A percentile compares a stretch with the other conserved stretches of the same genome.
phyloP scores from a whole-genome alignment of 2,329 filamentous ascomycete species.

The Davidsoniella australis region DNA sequence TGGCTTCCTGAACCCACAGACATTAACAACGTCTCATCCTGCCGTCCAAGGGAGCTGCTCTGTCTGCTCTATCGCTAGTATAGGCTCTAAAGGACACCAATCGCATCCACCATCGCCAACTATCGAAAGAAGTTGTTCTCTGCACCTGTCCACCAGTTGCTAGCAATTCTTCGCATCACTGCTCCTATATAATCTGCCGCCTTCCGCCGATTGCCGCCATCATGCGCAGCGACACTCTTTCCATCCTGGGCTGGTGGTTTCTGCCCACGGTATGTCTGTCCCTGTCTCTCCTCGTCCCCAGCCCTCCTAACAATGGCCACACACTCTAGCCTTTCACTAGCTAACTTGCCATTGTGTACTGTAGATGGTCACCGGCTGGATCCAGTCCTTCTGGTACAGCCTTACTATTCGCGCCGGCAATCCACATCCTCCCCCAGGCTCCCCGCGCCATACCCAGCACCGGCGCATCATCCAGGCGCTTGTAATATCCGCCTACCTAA shows the following conservation, averaged over 20 bases:
- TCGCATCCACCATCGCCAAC: too few relatives aligned
- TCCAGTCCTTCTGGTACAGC: slow-evolving; percentile 71
- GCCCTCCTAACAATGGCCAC: background rate
- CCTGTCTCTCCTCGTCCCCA: slow-evolving; percentile 4
- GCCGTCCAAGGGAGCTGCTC: too few relatives aligned
- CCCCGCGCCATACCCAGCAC: slow-evolving; percentile 53
- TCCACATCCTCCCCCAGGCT: slow-evolving; percentile 54
- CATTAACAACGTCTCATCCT: too few relatives aligned
- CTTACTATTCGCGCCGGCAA: slow-evolving; percentile 80
- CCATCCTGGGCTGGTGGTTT: slow-evolving; percentile 32
- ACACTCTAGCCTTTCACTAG: slow-evolving; percentile 1
- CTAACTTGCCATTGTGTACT: slow-evolving; percentile 11
- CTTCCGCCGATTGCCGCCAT: slow-evolving; percentile 1
- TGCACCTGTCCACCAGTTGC: too few relatives aligned
- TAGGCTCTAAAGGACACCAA: too few relatives aligned
- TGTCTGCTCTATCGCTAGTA: too few relatives aligned
- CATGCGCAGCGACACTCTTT: slow-evolving; percentile 27
- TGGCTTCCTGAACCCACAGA: too few relatives aligned
- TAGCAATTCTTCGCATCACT: too few relatives aligned
- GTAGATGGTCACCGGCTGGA: slow-evolving; percentile 59
- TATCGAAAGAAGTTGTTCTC: too few relatives aligned
- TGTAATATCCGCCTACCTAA: slow-evolving; percentile 68
- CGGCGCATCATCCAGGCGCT: slow-evolving; percentile 68
- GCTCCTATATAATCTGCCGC: too few relatives aligned
- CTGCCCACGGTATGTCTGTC: slow-evolving; percentile 26